Evolutionary conservation across 768 basidiomycete genomes (phyloP).

Genomic region (Boletus patriciae): DNA sequence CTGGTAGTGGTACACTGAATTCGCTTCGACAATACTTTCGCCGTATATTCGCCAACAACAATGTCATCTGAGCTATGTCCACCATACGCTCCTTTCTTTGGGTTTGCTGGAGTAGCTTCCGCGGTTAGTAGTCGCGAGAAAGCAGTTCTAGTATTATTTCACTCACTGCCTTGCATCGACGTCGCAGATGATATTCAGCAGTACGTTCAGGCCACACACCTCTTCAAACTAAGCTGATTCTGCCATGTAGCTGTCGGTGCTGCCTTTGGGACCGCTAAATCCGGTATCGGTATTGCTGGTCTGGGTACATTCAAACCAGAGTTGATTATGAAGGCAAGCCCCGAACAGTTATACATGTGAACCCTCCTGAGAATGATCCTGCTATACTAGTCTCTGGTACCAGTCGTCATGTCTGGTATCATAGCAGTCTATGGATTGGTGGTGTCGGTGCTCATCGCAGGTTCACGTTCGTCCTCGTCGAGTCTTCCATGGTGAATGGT

Average conservation of each 20-base stretch:
- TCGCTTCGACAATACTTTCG: not conserved
- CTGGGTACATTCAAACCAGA: conserved; percentile 93
- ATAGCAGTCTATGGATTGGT: conserved; percentile 97
- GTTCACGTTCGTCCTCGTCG: conserved; percentile 45
- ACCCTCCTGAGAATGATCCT: not conserved
- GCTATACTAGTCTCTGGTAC: conserved; percentile 75
- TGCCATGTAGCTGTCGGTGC: conserved; percentile 75
- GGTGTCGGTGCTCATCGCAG: conserved; percentile 89
- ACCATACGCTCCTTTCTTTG: conserved; percentile 97
- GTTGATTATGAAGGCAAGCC: conserved; percentile 90
- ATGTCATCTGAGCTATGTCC: conserved; percentile 70
- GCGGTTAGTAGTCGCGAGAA: conserved; percentile 57
- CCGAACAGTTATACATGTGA: not conserved
- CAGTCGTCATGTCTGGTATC: conserved; percentile 98
- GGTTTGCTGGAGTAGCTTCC: conserved; percentile 94
- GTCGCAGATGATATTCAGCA: conserved; percentile 92
- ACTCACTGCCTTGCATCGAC: conserved; percentile 12
- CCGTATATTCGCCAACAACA: conserved; percentile 1
- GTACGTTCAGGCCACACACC: conserved; percentile 50
- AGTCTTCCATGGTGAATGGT: not conserved
- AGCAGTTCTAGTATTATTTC: not conserved
- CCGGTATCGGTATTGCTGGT: conserved; percentile 96
- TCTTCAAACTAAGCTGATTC: conserved; percentile 12
- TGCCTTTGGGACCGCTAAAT: conserved; percentile 94
- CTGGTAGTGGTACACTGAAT: not conserved